Base-by-base conservation (phyloP, 495 filamentous ascomycete genomes). In the Penicillium waksmanii region DNA sequence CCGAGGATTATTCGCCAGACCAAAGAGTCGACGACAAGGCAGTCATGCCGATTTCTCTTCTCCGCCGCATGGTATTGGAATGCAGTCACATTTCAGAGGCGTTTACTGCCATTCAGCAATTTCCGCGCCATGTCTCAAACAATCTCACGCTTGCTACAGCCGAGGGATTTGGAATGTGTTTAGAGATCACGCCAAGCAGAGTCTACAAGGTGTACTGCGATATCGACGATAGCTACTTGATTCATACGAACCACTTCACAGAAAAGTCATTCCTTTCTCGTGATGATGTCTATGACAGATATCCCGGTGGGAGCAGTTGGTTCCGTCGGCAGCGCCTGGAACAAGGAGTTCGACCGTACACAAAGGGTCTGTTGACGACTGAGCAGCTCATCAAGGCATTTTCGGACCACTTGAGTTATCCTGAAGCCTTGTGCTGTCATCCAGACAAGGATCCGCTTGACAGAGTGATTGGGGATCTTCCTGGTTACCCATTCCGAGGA, bases 341-440 rank as follows among this genome's bases (percentile, higher is more conserved):
- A 48, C 19, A 31, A 17, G 43, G 40, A 6, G 27, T 35, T 10
- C 23, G 43, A 19, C 10, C 25, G 34, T n/a, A 47, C 23, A 21
- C 40, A 10, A 62, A 18, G 56, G 61, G 15, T 10, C 27, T 25
- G 19, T 65, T 25, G 38, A 49, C 38, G 13, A 55, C 21, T 19
- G 60, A 71, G 2, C 56, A 60, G 15, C 55, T 69, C 38, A 56
- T 58, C 25, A 31, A 6, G 13, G 66, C 64, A 18, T 67, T 72
- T 35, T 63, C 61, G 21, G 69, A 72, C 35, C 69, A 72, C 56
- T 40, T 66, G 10, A 51, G 61, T 23, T 67, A 65, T 59, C 66
- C 69, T 12, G 58, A 71, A 46, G 60, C 54, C 21, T 43, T 68
- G 10, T 36, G 34, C 34, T 36, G 34, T 36, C 34, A 36, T 13